phyloP scores from a whole-genome alignment of 768 basidiomycete species.

The Tulasnella sp. region DNA sequence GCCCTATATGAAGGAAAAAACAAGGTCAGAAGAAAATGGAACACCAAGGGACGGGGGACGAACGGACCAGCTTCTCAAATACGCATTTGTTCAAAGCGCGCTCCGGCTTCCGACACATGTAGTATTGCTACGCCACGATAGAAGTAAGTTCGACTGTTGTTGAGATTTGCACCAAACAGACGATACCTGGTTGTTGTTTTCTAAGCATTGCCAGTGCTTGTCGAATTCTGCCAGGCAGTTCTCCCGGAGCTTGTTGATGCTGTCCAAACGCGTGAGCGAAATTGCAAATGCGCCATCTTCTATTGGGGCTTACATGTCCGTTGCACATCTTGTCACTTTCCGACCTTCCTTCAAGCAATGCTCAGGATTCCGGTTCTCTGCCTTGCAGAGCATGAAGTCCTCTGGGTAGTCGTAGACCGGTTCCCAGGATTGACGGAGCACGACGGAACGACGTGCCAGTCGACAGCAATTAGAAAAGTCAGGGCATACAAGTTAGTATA shows the following conservation, averaged over 20 bases:
- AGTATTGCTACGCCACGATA: constrained; percentile 64
- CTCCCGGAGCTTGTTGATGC: constrained; percentile 90
- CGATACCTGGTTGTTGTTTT: constrained; percentile 88
- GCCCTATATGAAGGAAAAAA: constrained; percentile 51
- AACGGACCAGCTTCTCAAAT: constrained; percentile 89
- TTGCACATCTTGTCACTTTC: constrained; percentile 91
- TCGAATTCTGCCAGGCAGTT: constrained; percentile 85
- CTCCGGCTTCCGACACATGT: constrained; percentile 84
- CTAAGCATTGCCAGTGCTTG: constrained; percentile 90
- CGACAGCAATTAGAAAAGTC: constrained; percentile 24
- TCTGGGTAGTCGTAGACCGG: constrained; percentile 44
- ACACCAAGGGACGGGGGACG: neutral
- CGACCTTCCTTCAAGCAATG: constrained; percentile 96
- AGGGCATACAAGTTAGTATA: neutral
- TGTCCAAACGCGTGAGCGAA: constrained; percentile 38
- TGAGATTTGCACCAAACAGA: neutral
- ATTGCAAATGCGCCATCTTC: neutral
- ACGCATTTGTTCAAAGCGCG: constrained; percentile 86
- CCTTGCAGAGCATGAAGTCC: constrained; percentile 98
- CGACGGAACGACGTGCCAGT: neutral
- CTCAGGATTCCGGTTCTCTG: constrained; percentile 81
- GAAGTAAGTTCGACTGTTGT: neutral
- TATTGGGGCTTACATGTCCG: constrained; percentile 62
- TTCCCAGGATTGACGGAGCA: constrained; percentile 13
- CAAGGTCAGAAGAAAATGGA: neutral